Conservation (phyloP, 352 stramenopile genomes). For the Phytophthora fragariaefolia region DNA sequence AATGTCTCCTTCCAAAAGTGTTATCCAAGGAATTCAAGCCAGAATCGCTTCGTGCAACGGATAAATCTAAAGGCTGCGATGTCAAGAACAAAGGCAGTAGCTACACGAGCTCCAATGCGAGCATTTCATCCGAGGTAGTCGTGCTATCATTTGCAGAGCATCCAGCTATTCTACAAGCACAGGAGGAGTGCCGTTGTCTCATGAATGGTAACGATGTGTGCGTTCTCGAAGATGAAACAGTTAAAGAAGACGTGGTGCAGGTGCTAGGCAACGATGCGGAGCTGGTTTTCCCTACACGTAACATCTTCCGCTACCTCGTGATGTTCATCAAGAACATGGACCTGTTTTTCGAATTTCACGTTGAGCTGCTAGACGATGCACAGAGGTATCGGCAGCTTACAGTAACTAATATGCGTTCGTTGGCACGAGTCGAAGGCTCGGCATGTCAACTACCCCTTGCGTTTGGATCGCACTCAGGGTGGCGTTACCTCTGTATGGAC, state of each 20-base stretch:
- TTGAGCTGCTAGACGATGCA: constrained; percentile 74
- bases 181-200: constrained; percentile 67
- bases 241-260: constrained; percentile 85
- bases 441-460: constrained; percentile 70
- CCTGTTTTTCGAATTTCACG: constrained; percentile 72
- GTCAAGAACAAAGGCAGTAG: constrained; percentile 19
- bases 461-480: constrained; percentile 50
- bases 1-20: constrained; percentile 61
- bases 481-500: constrained; percentile 82
- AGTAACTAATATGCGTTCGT: constrained; percentile 73
- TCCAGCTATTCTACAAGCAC: constrained; percentile 53
- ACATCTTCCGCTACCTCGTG: constrained; percentile 83
- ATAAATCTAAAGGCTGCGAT: constrained; percentile 20
- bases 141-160: constrained; percentile 60
- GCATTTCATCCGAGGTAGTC: constrained; percentile 28
- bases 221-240: constrained; percentile 74
- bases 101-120: constrained; percentile 22
- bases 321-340: constrained; percentile 86
- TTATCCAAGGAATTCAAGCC: constrained; percentile 27
- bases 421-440: constrained; percentile 62
- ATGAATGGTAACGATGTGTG: constrained; percentile 73
- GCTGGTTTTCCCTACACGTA: constrained; percentile 69
- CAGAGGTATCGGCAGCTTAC: constrained; percentile 68
- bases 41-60: not conserved
- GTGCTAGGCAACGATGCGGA: constrained; percentile 70